Percentiles rank a stretch among this genome's conserved stretches.
Evolutionary conservation across 2,329 filamentous ascomycete genomes (phyloP).

Genomic region (Xylaria sp.): DNA sequence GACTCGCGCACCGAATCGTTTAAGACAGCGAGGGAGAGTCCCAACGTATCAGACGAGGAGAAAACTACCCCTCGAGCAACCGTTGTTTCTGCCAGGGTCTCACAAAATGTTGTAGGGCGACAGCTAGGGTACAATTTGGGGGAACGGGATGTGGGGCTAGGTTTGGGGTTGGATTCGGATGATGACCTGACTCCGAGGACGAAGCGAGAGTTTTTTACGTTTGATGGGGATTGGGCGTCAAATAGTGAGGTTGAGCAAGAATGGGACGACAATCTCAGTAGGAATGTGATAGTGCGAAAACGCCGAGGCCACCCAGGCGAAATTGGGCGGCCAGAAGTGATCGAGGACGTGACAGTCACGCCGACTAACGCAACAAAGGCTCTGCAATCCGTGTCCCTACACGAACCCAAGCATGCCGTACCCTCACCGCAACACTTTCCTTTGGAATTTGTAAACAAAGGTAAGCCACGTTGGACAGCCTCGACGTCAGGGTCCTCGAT

Average conservation of each 20-base stretch:
- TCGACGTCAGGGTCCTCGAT: constrained; percentile 47
- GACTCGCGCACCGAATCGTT: constrained; percentile 74
- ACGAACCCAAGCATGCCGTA: constrained; percentile 48
- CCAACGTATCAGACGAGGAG: constrained; percentile 63
- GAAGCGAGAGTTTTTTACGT: constrained; percentile 57
- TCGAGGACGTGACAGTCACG: constrained; percentile 54
- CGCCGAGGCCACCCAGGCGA: constrained; percentile 42
- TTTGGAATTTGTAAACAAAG: constrained; percentile 36
- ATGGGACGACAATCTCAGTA: constrained; percentile 60
- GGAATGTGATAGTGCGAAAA: constrained; percentile 60
- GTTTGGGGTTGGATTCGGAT: constrained; percentile 50
- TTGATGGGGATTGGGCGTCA: constrained; percentile 64
- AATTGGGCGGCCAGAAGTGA: constrained; percentile 45
- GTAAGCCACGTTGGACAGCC: constrained; percentile 40
- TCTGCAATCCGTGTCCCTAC: constrained; percentile 53
- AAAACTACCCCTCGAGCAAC: constrained; percentile 49
- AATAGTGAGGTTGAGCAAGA: constrained; percentile 56
- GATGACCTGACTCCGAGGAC: constrained; percentile 49
- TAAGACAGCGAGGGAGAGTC: constrained; percentile 70
- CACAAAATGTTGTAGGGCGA: constrained; percentile 52
- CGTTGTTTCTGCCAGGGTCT: constrained; percentile 49
- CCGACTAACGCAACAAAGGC: constrained; percentile 60
- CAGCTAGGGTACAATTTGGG: constrained; percentile 40
- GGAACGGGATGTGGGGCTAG: constrained; percentile 48
- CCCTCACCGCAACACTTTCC: constrained; percentile 42